Evolutionary conservation across 352 stramenopile species (phyloP).

Genomic region (Pythium scleroteichum): DNA sequence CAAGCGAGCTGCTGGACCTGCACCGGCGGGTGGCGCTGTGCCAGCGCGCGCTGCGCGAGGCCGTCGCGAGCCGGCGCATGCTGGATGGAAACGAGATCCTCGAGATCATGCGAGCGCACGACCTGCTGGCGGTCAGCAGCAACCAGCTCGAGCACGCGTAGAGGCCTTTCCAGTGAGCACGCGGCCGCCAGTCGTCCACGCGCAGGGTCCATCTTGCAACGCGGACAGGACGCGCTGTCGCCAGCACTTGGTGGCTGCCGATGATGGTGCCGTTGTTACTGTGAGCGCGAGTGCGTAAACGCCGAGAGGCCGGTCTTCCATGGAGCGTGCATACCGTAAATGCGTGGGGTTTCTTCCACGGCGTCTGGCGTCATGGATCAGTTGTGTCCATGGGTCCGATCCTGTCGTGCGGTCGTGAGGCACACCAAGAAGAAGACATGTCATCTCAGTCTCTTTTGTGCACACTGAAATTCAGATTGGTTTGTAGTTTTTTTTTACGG

Average conservation of each 20-base stretch:
- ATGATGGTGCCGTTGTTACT: background rate
- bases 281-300: too few species aligned
- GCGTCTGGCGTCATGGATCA: slow-evolving; percentile 16
- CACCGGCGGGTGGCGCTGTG: slow-evolving; percentile 38
- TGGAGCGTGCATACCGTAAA: background rate
- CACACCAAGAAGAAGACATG: background rate
- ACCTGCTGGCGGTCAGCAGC: slow-evolving; percentile 17
- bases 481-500: slow-evolving; percentile 18
- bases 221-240: background rate
- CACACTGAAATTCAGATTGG: slow-evolving; percentile 5
- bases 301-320: too few species aligned
- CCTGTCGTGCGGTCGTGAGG: background rate
- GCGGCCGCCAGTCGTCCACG: too few species aligned
- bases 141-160: slow-evolving; percentile 32
- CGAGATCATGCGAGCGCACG: slow-evolving; percentile 45
- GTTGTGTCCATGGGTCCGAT: background rate
- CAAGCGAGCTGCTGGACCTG: slow-evolving; percentile 36
- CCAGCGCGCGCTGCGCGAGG: slow-evolving; percentile 43
- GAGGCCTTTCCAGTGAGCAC: too few species aligned
- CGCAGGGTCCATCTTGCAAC: too few species aligned
- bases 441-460: background rate
- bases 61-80: slow-evolving; percentile 42
- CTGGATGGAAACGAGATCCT: slow-evolving; percentile 57
- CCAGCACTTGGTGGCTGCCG: background rate
- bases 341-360: slow-evolving; percentile 22